phyloP scores from a whole-genome alignment of 257 asterid species.

The Solanum appendiculatum region DNA sequence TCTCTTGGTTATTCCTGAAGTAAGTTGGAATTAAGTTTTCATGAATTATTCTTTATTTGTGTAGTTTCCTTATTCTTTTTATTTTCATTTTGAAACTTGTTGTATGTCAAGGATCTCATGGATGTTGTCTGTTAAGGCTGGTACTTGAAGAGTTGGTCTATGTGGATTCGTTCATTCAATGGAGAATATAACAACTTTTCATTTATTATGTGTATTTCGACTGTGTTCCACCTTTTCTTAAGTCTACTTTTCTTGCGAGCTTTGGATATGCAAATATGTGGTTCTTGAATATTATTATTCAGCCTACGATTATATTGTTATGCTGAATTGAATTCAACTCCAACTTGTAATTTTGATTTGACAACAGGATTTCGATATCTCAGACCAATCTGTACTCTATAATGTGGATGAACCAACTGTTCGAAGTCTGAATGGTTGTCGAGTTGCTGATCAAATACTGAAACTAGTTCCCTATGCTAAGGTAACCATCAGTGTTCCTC shows the following conservation, averaged over 20 bases:
- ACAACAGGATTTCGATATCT: constrained; percentile 14
- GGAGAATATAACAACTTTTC: not conserved
- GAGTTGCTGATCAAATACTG: constrained; percentile 94
- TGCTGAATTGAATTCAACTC: not conserved
- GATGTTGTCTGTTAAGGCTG: not conserved
- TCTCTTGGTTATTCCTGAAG: constrained; percentile 29
- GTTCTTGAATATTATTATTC: not conserved
- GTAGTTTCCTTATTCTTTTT: not conserved
- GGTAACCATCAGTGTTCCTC: constrained; percentile 26
- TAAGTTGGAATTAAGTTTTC: constrained; percentile 1
- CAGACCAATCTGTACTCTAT: constrained; percentile 56
- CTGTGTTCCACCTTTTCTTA: not conserved
- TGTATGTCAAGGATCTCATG: not conserved
- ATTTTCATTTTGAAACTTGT: not conserved
- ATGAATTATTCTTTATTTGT: not conserved
- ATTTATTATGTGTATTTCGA: not conserved
- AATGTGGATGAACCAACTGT: constrained; percentile 84
- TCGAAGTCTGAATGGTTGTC: constrained; percentile 91
- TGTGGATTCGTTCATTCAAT: not conserved
- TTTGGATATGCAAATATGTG: not conserved
- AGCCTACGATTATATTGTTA: not conserved
- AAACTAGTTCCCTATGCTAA: constrained; percentile 81
- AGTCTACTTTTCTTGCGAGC: not conserved
- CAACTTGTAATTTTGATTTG: not conserved
- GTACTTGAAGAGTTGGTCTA: not conserved